A percentile compares a stretch with the other conserved stretches of the same genome.
Evolutionary conservation across 192 early-diverging fungal species (phyloP).

Genomic region (Mortierella antarctica): DNA sequence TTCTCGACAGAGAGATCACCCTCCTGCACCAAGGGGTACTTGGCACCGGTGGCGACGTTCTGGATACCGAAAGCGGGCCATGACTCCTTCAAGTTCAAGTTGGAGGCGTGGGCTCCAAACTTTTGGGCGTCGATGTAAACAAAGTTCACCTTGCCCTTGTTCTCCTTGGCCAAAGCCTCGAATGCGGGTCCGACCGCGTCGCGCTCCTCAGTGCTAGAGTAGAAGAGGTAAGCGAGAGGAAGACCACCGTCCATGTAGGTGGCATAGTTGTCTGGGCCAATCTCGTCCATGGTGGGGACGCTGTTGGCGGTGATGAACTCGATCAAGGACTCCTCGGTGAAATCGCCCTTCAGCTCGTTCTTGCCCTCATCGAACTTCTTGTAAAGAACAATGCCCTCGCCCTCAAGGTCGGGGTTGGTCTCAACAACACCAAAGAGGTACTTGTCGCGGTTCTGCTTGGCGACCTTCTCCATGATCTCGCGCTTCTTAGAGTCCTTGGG

Average conservation of each 20-base stretch:
- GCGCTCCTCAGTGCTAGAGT: slow-evolving; percentile 70
- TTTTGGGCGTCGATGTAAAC: slow-evolving; percentile 91
- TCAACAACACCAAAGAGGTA: slow-evolving; percentile 84
- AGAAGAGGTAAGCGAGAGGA: slow-evolving; percentile 93
- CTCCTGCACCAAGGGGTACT: slow-evolving; percentile 88
- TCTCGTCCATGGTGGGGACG: slow-evolving; percentile 90
- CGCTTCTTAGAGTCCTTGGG: slow-evolving; percentile 71
- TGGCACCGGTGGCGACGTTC: slow-evolving; percentile 74
- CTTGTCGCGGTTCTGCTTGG: slow-evolving; percentile 88
- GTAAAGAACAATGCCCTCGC: slow-evolving; percentile 77
- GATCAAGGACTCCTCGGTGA: slow-evolving; percentile 66
- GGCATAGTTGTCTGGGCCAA: slow-evolving; percentile 89
- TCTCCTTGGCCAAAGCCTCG: slow-evolving; percentile 81
- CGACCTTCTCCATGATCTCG: slow-evolving; percentile 72
- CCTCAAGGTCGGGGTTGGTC: slow-evolving; percentile 64
- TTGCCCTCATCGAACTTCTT: slow-evolving; percentile 94
- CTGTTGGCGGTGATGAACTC: slow-evolving; percentile 84
- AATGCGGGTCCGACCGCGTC: slow-evolving; percentile 66
- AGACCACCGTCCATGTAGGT: slow-evolving; percentile 88
- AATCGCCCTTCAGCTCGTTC: slow-evolving; percentile 71
- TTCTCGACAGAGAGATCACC: slow-evolving; percentile 69
- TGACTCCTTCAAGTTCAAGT: slow-evolving; percentile 88
- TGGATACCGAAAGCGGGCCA: slow-evolving; percentile 97
- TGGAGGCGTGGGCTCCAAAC: slow-evolving; percentile 87
- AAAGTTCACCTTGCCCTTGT: slow-evolving; percentile 91